Conservation (phyloP, 2,329 filamentous ascomycete species). For the Exophiala sideris region DNA sequence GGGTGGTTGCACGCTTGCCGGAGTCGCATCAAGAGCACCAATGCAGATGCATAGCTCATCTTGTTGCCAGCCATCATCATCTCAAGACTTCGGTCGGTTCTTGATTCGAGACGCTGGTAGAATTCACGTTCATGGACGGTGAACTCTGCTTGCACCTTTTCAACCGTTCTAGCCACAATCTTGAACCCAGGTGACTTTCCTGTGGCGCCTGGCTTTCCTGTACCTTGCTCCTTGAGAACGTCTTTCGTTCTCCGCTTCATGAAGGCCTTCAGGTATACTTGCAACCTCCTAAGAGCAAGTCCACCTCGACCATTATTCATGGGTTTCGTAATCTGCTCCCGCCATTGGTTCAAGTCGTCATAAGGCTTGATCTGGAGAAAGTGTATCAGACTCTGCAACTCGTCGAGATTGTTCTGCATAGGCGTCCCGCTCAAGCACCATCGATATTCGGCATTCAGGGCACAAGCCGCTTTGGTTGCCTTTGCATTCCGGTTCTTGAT, state of each 20-base stretch:
- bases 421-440: conserved; percentile 97
- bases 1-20: conserved; percentile 95
- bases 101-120: conserved; percentile 76
- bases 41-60: conserved; percentile 86
- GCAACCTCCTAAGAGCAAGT: conserved; percentile 80
- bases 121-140: conserved; percentile 77
- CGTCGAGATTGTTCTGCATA: conserved; percentile 97
- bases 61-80: conserved; percentile 79
- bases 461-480: conserved; percentile 86
- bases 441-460: conserved; percentile 77
- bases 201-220: conserved; percentile 51
- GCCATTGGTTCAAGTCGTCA: conserved; percentile 81
- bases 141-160: conserved; percentile 74
- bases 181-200: conserved; percentile 70
- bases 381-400: conserved; percentile 87
- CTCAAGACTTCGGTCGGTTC: conserved; percentile 82
- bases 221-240: conserved; percentile 83
- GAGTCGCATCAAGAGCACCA: conserved; percentile 85
- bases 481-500: conserved; percentile 99
- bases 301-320: conserved; percentile 88
- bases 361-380: conserved; percentile 92
- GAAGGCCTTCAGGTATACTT: conserved; percentile 81
- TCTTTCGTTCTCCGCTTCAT: conserved; percentile 99
- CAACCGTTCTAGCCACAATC: conserved; percentile 85
- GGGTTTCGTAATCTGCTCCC: conserved; percentile 82